Percentiles rank a stretch among this genome's conserved stretches.
Conservation (phyloP, 1,284 basidiomycete genomes). For the Prillingera fragicola region DNA sequence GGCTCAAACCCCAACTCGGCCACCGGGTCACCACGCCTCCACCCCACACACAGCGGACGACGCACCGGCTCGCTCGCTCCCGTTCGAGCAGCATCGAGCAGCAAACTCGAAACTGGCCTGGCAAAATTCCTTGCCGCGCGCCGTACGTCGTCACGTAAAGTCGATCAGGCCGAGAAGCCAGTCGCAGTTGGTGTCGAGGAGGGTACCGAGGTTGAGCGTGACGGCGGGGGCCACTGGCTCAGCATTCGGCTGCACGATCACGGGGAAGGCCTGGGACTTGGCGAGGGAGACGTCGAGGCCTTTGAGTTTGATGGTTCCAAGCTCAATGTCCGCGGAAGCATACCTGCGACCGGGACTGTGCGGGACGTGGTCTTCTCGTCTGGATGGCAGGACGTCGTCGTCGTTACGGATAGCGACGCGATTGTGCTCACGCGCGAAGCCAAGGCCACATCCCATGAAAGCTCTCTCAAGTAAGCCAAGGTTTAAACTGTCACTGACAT, state of each 20-base stretch:
- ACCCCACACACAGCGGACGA: not conserved
- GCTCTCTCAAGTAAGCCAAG: not conserved
- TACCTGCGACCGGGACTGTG: not conserved
- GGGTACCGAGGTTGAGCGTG: conserved; percentile 34
- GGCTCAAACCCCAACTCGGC: not conserved
- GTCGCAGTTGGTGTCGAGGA: conserved; percentile 24
- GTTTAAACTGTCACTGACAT: too few relatives aligned
- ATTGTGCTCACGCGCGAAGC: conserved; percentile 3
- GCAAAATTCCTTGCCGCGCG: conserved; percentile 34
- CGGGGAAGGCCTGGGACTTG: conserved; percentile 31
- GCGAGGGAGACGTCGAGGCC: conserved; percentile 24
- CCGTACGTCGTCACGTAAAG: not conserved
- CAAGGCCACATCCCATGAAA: too few relatives aligned
- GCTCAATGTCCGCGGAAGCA: conserved; percentile 24
- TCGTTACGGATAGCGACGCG: conserved; percentile 14
- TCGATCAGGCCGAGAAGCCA: not conserved
- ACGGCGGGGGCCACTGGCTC: conserved; percentile 36
- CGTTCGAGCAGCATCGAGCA: conserved; percentile 3
- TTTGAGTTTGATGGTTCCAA: conserved; percentile 29
- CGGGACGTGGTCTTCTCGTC: conserved; percentile 16
- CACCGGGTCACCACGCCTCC: conserved; percentile 3
- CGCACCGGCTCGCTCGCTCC: conserved; percentile 10
- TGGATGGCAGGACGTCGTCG: conserved; percentile 17
- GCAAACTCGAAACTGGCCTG: conserved; percentile 22
- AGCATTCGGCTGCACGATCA: conserved; percentile 20